Evolutionary conservation across 169 alveolate species (phyloP).

Genomic region (Plasmodium gallinaceum): DNA sequence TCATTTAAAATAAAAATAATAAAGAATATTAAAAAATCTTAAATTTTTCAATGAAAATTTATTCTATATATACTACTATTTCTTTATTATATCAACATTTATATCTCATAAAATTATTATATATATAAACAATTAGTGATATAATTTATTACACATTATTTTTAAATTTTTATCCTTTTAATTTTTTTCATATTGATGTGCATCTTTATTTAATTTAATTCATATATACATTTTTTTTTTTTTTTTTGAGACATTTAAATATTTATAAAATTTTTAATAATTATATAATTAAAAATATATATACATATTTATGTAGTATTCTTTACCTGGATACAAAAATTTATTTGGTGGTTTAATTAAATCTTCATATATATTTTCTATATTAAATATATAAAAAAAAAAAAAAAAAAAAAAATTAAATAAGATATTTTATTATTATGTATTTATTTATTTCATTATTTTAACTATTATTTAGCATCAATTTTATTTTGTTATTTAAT

Average conservation of each 20-base stretch:
- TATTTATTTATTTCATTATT: background rate
- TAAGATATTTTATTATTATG: background rate
- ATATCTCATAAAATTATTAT: too few relatives aligned
- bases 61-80: background rate
- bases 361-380: slow-evolving; percentile 73
- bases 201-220: background rate
- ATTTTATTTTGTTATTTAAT: slow-evolving; percentile 35
- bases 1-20: background rate
- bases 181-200: background rate
- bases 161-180: too few relatives aligned
- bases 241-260: slow-evolving; percentile 73
- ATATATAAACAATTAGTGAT: too few relatives aligned
- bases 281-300: too few relatives aligned
- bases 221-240: slow-evolving; percentile 8
- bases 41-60: background rate
- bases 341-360: slow-evolving; percentile 80
- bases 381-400: background rate
- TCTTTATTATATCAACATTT: background rate
- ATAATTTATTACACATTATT: too few relatives aligned
- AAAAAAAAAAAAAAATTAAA: background rate
- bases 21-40: background rate
- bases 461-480: slow-evolving; percentile 41
- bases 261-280: slow-evolving; percentile 16
- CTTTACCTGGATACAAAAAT: slow-evolving; percentile 85
- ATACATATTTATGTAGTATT: background rate